Conservation (phyloP, 495 filamentous ascomycete genomes). For the Friedmanniomyces simplex region DNA sequence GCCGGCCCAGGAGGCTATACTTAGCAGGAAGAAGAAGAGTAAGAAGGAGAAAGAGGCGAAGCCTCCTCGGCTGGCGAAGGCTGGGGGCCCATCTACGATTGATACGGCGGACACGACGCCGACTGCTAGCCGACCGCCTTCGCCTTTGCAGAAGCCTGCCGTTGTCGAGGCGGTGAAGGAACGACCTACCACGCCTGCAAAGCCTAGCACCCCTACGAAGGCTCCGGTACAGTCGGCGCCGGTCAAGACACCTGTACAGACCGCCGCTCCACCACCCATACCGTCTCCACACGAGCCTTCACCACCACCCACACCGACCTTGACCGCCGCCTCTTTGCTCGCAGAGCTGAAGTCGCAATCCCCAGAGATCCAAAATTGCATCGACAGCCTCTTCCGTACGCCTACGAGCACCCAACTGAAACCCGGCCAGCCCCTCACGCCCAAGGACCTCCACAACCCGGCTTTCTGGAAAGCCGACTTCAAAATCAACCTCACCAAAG, state of each 20-base stretch:
- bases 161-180: neutral
- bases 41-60: slow-evolving; percentile 56
- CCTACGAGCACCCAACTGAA: slow-evolving; percentile 7
- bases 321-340: slow-evolving; percentile 15
- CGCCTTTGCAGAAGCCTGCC: slow-evolving; percentile 25
- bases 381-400: slow-evolving; percentile 16
- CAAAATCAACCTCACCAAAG: slow-evolving; percentile 25
- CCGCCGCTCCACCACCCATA: neutral
- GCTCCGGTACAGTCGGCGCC: neutral
- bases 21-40: slow-evolving; percentile 76
- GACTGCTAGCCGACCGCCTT: slow-evolving; percentile 33
- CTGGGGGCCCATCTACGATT: slow-evolving; percentile 16
- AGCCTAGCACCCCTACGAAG: slow-evolving; percentile 24
- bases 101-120: slow-evolving; percentile 33
- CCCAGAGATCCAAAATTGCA: slow-evolving; percentile 13
- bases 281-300: slow-evolving; percentile 9
- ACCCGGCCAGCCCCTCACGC: slow-evolving; percentile 5
- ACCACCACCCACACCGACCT: slow-evolving; percentile 12
- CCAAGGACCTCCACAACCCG: slow-evolving; percentile 10
- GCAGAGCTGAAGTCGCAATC: slow-evolving; percentile 17
- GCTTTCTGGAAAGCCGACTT: slow-evolving; percentile 16
- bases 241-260: neutral
- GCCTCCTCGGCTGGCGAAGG: slow-evolving; percentile 21
- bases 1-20: slow-evolving; percentile 55
- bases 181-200: neutral